Evolutionary conservation across 345 rosid genomes (phyloP).

Genomic region (Camelina neglecta): DNA sequence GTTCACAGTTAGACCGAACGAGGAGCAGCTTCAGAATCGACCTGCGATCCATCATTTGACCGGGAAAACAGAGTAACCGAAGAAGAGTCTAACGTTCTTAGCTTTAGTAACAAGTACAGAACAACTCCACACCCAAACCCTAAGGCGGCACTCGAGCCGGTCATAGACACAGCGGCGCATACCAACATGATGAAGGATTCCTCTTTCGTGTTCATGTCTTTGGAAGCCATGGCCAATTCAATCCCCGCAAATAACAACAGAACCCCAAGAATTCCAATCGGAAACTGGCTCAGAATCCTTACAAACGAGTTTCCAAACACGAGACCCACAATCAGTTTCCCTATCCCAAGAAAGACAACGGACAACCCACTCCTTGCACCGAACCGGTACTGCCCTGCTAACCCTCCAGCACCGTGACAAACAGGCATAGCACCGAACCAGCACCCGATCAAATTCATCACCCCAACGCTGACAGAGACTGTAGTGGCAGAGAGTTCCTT

Average conservation of each 20-base stretch:
- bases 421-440: conserved; percentile 98
- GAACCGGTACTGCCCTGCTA: conserved; percentile 89
- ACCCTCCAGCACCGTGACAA: conserved; percentile 90
- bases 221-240: conserved; percentile 83
- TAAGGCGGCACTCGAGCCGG: conserved; percentile 88
- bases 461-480: conserved; percentile 77
- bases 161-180: conserved; percentile 85
- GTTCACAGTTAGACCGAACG: neutral
- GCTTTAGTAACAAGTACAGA: conserved; percentile 71
- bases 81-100: conserved; percentile 58
- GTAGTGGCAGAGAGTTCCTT: conserved; percentile 67
- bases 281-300: conserved; percentile 72
- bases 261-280: conserved; percentile 89
- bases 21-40: conserved; percentile 18
- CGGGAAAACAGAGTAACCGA: conserved; percentile 27
- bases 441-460: conserved; percentile 82
- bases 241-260: conserved; percentile 84
- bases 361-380: conserved; percentile 83
- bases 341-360: conserved; percentile 66
- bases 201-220: conserved; percentile 77
- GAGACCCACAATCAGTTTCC: conserved; percentile 70
- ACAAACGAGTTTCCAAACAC: conserved; percentile 85
- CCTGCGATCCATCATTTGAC: conserved; percentile 15
- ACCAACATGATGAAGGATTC: conserved; percentile 81
- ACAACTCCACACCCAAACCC: conserved; percentile 81